phyloP scores from a whole-genome alignment of 2,329 filamentous ascomycete species.

The Canariomyces notabilis region DNA sequence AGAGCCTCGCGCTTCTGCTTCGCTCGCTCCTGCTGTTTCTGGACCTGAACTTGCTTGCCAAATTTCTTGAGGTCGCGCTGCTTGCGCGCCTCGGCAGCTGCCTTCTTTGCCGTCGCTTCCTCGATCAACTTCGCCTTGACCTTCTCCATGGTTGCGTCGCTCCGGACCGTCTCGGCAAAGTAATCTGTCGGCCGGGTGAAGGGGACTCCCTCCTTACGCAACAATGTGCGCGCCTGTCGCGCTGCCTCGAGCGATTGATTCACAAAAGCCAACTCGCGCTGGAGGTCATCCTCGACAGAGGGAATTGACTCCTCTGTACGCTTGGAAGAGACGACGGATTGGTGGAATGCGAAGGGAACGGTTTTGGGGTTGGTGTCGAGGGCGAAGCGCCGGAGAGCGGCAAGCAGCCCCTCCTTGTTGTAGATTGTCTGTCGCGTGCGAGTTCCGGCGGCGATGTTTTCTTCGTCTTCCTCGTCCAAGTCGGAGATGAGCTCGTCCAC shows the following conservation, averaged over 20 bases:
- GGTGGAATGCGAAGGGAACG: conserved; percentile 77
- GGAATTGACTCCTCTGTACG: conserved; percentile 63
- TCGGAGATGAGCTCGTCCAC: conserved; percentile 53
- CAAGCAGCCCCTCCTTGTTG: conserved; percentile 81
- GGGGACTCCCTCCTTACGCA: conserved; percentile 76
- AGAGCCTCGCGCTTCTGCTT: conserved; percentile 90
- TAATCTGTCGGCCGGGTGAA: conserved; percentile 91
- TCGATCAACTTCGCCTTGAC: conserved; percentile 91
- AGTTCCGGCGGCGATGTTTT: conserved; percentile 80
- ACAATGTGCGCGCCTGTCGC: conserved; percentile 62
- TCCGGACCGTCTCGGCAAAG: conserved; percentile 99
- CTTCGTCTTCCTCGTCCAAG: conserved; percentile 52
- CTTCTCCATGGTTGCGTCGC: conserved; percentile 96
- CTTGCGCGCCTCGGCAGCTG: conserved; percentile 82
- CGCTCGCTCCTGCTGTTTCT: conserved; percentile 88
- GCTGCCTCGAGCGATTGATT: conserved; percentile 80
- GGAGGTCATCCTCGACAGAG: conserved; percentile 86
- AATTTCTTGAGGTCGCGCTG: conserved; percentile 97
- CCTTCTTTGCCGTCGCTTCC: conserved; percentile 88
- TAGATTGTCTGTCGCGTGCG: conserved; percentile 95
- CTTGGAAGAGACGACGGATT: conserved; percentile 64
- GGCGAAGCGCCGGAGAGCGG: conserved; percentile 73
- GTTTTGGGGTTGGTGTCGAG: conserved; percentile 60
- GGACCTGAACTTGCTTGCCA: conserved; percentile 95
- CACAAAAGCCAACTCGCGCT: conserved; percentile 90